Evolutionary conservation across 1,284 basidiomycete species (phyloP), one percentile per base, ranked within the genome.

Genomic region (Trichosporon sp.): DNA sequence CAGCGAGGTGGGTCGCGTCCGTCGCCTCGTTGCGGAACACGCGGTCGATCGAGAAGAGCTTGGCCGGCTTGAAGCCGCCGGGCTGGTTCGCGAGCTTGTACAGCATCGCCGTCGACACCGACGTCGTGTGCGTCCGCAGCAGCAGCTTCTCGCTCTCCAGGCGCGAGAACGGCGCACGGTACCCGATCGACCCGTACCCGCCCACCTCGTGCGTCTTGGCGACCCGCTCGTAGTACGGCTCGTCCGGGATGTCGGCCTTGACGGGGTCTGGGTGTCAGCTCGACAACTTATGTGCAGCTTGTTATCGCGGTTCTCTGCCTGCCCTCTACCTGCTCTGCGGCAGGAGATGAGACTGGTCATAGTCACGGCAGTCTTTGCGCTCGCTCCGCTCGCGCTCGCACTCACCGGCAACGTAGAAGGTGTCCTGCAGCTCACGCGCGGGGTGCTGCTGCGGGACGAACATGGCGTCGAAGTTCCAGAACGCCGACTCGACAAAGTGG

Each of bases 381-480:
- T 25, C 27, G 18, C 27, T n/a, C 21, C 15, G 32, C 12, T 42
- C 38, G 9, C 31, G 13, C 13, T 29, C 5, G 42, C 58, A 76
- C 80, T 70, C 76, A 89, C 93, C 92, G 72, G 95, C 97, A 64
- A 99, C 87, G 83, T 99, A 99, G 87, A 99, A 99, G 7, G 97
- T 99, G 80, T 99, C 97, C 84, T 99, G 97, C 65, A 98, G 83
- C 76, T 99, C 97, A 80, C 97, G 90, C 29, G 97, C 97, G 21
- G 97, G 96, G 85, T 99, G 97, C 84, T 99, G 96, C 81, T 99
- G 97, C 1, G 97, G 97, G 0, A 99, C 97, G 81, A 97, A 99
- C 74, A 99, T 88, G 9, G 95, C 90, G 82, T 99, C 97, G 83
- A 99, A 99, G 82, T 96, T 98, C 97, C 97, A 99, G 88, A 99